Evolutionary conservation across 1,284 basidiomycete genomes (phyloP), one percentile per base, ranked within the genome.

Genomic region (Kalmanozyma brasiliensis): DNA sequence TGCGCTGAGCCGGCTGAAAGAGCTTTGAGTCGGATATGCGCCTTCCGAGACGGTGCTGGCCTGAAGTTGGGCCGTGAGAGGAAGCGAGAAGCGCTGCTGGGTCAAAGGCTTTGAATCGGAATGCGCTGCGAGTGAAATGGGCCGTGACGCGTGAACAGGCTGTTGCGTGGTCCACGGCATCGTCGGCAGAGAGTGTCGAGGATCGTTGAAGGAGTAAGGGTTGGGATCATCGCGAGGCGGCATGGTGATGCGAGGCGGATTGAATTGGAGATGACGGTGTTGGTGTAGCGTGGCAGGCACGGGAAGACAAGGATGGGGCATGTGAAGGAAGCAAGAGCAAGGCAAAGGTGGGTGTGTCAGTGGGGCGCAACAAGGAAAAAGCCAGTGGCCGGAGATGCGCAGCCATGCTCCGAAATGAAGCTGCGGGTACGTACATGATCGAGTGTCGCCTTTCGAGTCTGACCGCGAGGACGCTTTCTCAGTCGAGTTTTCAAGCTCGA

Each of bases 131-230:
- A 49, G 26, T 11, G 47, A 26, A 11, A 13, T 14, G 1, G 46
- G 16, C 17, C 14, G 32, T 9, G 43, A 49, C 14, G 38, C 17
- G 23, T 37, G 23, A 23, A 17, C 14, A 14, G 26, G 32, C 33
- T 49, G 49, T 34, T 44, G 52, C 22, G 24, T 19, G 10, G 44
- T 19, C 9, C 34, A 52, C 49, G 44, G 48, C 33, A n/a, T n/a
- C n/a, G 49, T 46, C 20, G 55, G 55, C 17, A 58, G 37, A 8
- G 55, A 58, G 40, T 29, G 55, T 37, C 61, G 61, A 41, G 61
- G 20, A 8, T 16, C 41, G 20, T 48, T 17, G 34, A 23, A 11
- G 17, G 22, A 30, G 20, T 22, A n/a, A n/a, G n/a, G 47, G 24
- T 55, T n/a, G 20, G 40, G 43, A 20, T 19, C 23, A 19, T 62